These are phyloP conservation scores for Acer negundo DNA, from an alignment of 345 rosid species.

Conservation along the genomic window DNA sequence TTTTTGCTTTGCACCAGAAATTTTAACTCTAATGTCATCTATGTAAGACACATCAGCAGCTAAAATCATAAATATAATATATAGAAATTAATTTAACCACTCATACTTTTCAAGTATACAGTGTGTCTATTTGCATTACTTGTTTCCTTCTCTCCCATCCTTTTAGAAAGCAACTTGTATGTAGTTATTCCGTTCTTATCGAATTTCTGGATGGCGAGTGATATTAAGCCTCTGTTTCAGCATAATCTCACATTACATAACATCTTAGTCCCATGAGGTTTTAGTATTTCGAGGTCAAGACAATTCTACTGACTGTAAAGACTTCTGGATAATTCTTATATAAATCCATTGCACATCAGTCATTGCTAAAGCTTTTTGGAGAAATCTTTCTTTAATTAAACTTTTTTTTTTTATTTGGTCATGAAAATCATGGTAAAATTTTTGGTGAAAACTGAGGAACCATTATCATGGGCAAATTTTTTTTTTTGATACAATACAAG, in stretches of 20 bases:
- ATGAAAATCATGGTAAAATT: neutral
- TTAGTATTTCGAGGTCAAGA: neutral
- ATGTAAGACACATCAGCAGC: neutral
- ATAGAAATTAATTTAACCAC: neutral
- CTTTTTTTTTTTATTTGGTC: neutral
- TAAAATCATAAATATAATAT: neutral
- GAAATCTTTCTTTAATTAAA: neutral
- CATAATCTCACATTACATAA: neutral
- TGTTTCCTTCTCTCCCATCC: neutral
- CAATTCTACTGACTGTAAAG: too few species aligned
- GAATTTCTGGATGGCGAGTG: neutral
- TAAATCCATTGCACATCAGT: neutral
- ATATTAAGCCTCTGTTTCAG: neutral
- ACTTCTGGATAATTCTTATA: neutral
- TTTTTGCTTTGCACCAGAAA: neutral
- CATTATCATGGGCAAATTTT: neutral
- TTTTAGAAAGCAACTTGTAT: neutral
- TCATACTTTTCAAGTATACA: neutral
- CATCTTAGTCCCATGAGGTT: neutral
- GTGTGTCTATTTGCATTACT: neutral
- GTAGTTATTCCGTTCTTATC: neutral
- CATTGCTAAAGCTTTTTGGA: neutral
- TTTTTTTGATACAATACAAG: too few species aligned
- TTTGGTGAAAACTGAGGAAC: neutral
- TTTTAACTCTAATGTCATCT: neutral